phyloP scores from a whole-genome alignment of 441 rosid genomes.

The Adansonia gregorii region DNA sequence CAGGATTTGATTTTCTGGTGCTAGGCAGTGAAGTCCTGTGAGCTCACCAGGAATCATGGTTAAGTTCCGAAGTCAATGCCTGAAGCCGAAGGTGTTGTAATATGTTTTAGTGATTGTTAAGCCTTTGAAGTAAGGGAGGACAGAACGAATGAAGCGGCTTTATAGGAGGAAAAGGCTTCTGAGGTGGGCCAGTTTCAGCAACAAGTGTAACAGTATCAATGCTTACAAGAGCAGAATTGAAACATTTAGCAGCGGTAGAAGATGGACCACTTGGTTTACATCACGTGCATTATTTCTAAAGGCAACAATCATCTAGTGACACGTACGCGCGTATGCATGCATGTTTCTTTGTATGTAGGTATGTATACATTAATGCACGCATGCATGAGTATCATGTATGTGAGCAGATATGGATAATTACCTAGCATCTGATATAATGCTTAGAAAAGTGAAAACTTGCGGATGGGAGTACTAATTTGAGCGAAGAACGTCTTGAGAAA shows the following conservation, averaged over 20 bases:
- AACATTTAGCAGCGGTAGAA: slow-evolving; percentile 11
- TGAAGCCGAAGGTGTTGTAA: slow-evolving; percentile 6
- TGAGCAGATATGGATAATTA: slow-evolving; percentile 38
- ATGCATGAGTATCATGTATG: slow-evolving; percentile 18
- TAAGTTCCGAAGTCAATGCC: slow-evolving; percentile 19
- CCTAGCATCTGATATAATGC: slow-evolving; percentile 35
- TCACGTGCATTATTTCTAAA: slow-evolving; percentile 16
- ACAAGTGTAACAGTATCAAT: slow-evolving; percentile 29
- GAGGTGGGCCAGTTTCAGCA: slow-evolving; percentile 43
- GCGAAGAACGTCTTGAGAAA: slow-evolving; percentile 25
- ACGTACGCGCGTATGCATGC: slow-evolving; percentile 4
- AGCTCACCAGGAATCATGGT: slow-evolving; percentile 61
- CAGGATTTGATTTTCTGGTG: slow-evolving; percentile 46
- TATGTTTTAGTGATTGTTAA: slow-evolving; percentile 28
- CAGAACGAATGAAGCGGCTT: slow-evolving; percentile 44
- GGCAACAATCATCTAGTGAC: slow-evolving; percentile 16
- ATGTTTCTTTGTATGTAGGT: slow-evolving; percentile 2
- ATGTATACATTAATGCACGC: slow-evolving; percentile 11
- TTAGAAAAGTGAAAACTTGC: slow-evolving; percentile 31
- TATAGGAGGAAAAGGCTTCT: slow-evolving; percentile 47
- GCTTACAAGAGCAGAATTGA: too few relatives aligned
- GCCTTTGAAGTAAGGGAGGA: slow-evolving; percentile 36
- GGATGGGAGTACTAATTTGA: slow-evolving; percentile 39
- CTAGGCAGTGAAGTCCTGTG: slow-evolving; percentile 51
- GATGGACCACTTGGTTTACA: slow-evolving; percentile 20